phyloP scores from a whole-genome alignment of 148 eudicot species.

The Spergularia bocconei region DNA sequence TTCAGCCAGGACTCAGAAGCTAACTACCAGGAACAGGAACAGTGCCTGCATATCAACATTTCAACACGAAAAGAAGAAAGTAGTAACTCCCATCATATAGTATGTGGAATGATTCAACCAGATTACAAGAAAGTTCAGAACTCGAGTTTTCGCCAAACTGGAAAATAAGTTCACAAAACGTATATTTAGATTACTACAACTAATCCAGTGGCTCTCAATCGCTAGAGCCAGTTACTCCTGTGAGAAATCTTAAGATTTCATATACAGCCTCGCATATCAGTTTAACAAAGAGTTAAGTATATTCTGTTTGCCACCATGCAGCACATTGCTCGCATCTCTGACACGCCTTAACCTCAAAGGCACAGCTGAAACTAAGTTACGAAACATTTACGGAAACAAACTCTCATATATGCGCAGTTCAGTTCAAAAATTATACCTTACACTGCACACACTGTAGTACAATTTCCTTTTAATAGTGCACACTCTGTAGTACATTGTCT shows the following conservation, averaged over 20 bases:
- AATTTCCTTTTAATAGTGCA: not conserved
- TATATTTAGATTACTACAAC: not conserved
- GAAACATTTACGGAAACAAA: not conserved
- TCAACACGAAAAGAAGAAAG: not conserved
- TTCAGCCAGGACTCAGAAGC: not conserved
- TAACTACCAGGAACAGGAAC: not conserved
- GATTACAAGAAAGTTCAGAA: not conserved
- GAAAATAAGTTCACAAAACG: not conserved
- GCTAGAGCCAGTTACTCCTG: not conserved
- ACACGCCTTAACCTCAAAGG: not conserved
- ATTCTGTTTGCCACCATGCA: not conserved
- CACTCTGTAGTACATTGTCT: not conserved
- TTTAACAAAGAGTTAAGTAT: not conserved
- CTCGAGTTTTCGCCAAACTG: not conserved
- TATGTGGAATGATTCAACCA: not conserved
- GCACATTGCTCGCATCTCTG: not conserved
- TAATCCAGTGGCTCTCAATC: not conserved
- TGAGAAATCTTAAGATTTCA: not conserved
- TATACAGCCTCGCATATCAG: not conserved
- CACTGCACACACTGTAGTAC: not conserved
- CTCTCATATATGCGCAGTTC: not conserved
- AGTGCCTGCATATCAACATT: conserved; percentile 13
- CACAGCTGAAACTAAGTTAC: not conserved
- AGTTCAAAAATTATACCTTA: not conserved
- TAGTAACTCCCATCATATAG: not conserved